Evolutionary conservation across 2,329 filamentous ascomycete genomes (phyloP).

Genomic region (Monilinia polystroma): DNA sequence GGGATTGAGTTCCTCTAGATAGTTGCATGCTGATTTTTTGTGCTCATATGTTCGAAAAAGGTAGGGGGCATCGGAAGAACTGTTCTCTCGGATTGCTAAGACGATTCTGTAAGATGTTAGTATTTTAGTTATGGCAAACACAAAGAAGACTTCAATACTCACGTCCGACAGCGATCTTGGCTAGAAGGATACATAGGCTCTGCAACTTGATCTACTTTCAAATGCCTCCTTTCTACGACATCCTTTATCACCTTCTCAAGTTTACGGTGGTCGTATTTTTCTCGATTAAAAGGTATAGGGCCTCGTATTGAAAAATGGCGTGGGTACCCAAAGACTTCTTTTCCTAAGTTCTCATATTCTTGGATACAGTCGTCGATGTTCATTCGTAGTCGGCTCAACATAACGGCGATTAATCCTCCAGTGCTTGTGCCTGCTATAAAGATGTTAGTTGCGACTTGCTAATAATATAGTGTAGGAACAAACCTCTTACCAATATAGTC

Average conservation of each 20-base stretch:
- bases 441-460: not conserved
- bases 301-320: slow-evolving; percentile 1
- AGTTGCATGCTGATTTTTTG: not conserved
- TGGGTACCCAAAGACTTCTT: slow-evolving; percentile 13
- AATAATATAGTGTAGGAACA: not conserved
- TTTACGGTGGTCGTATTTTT: slow-evolving; percentile 14
- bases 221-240: slow-evolving; percentile 6
- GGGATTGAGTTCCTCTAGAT: not conserved
- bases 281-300: slow-evolving; percentile 15
- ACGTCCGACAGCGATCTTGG: slow-evolving; percentile 4
- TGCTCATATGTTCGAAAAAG: slow-evolving; percentile 13
- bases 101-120: not conserved
- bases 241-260: slow-evolving; percentile 19
- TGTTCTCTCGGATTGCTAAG: slow-evolving; percentile 1
- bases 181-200: not conserved
- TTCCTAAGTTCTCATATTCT: slow-evolving; percentile 15
- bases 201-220: not conserved
- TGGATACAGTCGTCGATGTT: slow-evolving; percentile 20
- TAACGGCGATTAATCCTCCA: slow-evolving; percentile 21
- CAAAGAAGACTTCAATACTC: not conserved
- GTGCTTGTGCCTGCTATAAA: slow-evolving; percentile 5
- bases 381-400: slow-evolving; percentile 23
- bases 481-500: slow-evolving; percentile 1
- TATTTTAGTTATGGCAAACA: not conserved
- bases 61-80: not conserved